Evolutionary conservation across 225 moss, liverwort and hornwort species (phyloP).

Genomic region (Straminergon stramineum): DNA sequence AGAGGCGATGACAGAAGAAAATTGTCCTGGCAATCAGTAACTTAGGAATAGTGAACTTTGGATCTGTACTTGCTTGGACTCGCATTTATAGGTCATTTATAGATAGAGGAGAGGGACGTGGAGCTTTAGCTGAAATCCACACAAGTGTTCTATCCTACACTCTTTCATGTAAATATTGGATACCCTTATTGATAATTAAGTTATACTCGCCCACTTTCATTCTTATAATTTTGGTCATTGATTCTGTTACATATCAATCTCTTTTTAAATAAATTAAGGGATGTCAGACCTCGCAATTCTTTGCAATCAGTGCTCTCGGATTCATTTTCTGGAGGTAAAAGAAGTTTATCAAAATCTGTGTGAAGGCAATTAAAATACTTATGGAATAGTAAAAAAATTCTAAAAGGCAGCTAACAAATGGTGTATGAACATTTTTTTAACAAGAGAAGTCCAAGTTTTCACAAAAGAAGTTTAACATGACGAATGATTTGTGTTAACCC

Average conservation of each 20-base stretch:
- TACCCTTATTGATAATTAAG: background rate
- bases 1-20: background rate
- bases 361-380: background rate
- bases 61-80: background rate
- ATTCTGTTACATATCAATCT: no score
- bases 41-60: background rate
- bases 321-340: background rate
- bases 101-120: background rate
- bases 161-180: constrained; percentile 5
- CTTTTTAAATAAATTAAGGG: background rate
- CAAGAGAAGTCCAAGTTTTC: background rate
- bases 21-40: background rate
- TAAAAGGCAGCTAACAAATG: fast-evolving
- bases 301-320: background rate
- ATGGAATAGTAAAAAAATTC: no score
- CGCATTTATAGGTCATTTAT: background rate
- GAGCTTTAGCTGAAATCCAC: background rate
- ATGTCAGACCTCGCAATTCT: background rate
- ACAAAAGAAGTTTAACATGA: background rate
- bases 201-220: background rate
- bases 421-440: background rate
- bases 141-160: background rate
- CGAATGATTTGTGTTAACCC: background rate
- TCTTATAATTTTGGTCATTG: background rate
- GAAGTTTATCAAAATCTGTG: background rate